Evolutionary conservation across 331 rosid species (phyloP).

Genomic region (Quercus tomentella): DNA sequence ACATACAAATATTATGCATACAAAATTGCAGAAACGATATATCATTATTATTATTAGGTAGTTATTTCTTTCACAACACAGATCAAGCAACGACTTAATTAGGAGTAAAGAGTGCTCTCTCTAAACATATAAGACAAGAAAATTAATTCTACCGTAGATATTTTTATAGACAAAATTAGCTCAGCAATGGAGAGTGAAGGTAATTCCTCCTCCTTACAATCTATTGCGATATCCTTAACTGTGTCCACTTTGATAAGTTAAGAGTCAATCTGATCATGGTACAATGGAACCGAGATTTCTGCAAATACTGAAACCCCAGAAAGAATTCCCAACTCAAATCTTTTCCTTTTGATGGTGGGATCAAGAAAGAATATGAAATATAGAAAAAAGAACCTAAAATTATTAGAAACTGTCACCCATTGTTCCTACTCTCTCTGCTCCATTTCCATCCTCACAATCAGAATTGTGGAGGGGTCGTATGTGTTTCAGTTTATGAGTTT

Average conservation of each 20-base stretch:
- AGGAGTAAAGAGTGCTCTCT: background rate
- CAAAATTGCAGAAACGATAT: background rate
- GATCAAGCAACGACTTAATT: background rate
- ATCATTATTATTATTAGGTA: background rate
- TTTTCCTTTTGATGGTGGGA: constrained; percentile 61
- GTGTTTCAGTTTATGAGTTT: constrained; percentile 19
- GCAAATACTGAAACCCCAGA: constrained; percentile 81
- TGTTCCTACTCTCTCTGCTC: constrained; percentile 31
- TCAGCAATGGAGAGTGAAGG: background rate
- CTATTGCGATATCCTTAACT: background rate
- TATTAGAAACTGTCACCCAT: constrained; percentile 28
- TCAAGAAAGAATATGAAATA: constrained; percentile 43
- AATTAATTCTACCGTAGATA: background rate
- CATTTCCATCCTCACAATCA: constrained; percentile 34
- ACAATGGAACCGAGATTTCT: constrained; percentile 54
- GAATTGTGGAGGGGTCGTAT: constrained; percentile 7
- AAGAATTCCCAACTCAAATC: constrained; percentile 69
- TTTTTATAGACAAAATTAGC: background rate
- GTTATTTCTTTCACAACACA: background rate
- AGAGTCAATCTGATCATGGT: constrained; percentile 29
- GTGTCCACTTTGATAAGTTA: constrained; percentile 31
- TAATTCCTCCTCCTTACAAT: background rate
- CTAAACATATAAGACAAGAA: background rate
- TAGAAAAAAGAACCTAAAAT: constrained; percentile 28
- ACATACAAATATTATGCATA: background rate